These are phyloP conservation scores for Austroboletus festivus DNA, from an alignment of 768 basidiomycete species.

Conservation along the genomic window DNA sequence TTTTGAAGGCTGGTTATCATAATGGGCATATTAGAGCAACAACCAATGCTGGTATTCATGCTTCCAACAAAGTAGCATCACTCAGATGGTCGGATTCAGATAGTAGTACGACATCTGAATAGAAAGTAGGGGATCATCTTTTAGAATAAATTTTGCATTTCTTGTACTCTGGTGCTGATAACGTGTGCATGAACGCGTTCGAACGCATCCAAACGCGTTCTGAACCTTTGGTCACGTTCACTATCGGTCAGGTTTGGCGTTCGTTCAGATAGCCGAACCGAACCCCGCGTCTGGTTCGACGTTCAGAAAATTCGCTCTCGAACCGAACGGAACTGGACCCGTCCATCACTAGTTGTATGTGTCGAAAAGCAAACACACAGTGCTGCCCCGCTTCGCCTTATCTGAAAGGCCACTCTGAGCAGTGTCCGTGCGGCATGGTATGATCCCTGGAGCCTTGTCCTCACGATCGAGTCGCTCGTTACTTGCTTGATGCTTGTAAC, in stretches of 20 bases:
- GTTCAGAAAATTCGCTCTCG: neutral
- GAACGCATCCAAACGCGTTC: neutral
- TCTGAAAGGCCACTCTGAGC: too few species aligned
- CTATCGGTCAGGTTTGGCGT: slow-evolving; percentile 5
- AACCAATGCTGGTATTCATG: slow-evolving; percentile 9
- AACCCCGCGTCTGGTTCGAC: neutral
- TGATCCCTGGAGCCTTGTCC: too few species aligned
- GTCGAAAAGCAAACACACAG: too few species aligned
- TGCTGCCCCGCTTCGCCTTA: too few species aligned
- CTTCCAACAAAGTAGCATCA: neutral
- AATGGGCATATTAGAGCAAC: slow-evolving; percentile 26
- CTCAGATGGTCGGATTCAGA: neutral
- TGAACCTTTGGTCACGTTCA: neutral
- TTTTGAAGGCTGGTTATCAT: slow-evolving; percentile 29
- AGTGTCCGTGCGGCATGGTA: too few species aligned
- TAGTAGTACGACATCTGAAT: neutral
- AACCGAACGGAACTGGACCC: slow-evolving; percentile 1
- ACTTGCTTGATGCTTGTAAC: too few species aligned
- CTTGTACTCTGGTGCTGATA: neutral
- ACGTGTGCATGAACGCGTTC: neutral
- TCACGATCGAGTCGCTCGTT: too few species aligned
- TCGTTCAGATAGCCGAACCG: slow-evolving; percentile 1
- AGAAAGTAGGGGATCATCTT: neutral
- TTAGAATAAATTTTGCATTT: neutral
- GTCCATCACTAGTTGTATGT: slow-evolving; percentile 7